These are phyloP conservation scores for Rubus idaeus DNA, from an alignment of 306 rosid genomes.

Conservation along the genomic window DNA sequence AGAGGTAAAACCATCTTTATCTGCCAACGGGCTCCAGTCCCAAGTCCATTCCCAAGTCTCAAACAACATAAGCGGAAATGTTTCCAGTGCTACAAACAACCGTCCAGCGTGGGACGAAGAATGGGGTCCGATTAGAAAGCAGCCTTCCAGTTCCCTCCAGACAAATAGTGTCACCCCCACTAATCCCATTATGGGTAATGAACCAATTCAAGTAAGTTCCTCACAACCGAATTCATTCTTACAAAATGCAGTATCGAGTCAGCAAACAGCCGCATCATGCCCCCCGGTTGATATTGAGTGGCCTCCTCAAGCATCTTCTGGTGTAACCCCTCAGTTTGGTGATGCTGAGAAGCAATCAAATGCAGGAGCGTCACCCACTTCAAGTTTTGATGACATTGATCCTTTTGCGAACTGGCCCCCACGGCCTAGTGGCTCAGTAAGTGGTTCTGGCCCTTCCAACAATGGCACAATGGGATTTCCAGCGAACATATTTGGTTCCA, in stretches of 20 bases:
- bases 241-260: constrained; percentile 44
- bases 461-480: constrained; percentile 54
- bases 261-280: constrained; percentile 62
- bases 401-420: constrained; percentile 98
- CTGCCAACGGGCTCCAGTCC: constrained; percentile 51
- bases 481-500: constrained; percentile 43
- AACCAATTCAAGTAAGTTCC: constrained; percentile 44
- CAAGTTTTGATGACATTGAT: constrained; percentile 60
- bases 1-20: constrained; percentile 51
- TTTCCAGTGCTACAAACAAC: constrained; percentile 46
- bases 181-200: constrained; percentile 35
- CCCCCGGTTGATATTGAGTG: constrained; percentile 88
- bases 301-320: constrained; percentile 72
- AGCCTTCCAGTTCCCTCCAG: constrained; percentile 37
- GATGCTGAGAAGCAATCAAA: constrained; percentile 53
- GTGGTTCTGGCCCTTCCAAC: constrained; percentile 50
- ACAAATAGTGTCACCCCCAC: constrained; percentile 31
- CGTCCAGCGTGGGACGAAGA: constrained; percentile 89
- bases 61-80: constrained; percentile 38
- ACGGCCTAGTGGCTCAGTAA: constrained; percentile 58
- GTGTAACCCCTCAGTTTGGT: constrained; percentile 44
- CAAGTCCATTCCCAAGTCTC: constrained; percentile 53
- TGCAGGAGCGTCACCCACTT: constrained; percentile 56
- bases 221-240: constrained; percentile 34
- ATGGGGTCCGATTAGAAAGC: constrained; percentile 64